phyloP scores from a whole-genome alignment of 768 basidiomycete genomes.

The Collybia sp. region DNA sequence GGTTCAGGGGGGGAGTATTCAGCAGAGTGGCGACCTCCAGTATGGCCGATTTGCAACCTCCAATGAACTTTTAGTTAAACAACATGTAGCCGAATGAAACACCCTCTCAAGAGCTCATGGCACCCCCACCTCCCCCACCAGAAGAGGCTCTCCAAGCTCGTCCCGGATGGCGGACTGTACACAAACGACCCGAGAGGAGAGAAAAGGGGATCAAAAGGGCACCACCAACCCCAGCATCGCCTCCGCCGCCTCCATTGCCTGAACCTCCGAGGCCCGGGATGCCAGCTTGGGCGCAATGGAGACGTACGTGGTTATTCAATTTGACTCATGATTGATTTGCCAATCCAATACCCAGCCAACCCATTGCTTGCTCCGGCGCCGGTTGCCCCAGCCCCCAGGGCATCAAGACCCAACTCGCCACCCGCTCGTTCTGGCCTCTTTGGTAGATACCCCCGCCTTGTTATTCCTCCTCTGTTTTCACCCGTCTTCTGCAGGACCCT shows the following conservation, averaged over 20 bases:
- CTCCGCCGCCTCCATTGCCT: slow-evolving; percentile 33
- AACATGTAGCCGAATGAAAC: slow-evolving; percentile 25
- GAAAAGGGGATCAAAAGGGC: slow-evolving; percentile 38
- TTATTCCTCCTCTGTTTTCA: not conserved
- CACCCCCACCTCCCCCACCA: slow-evolving; percentile 37
- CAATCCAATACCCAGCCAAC: slow-evolving; percentile 42
- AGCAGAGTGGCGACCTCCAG: slow-evolving; percentile 68
- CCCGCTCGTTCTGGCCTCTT: slow-evolving; percentile 61
- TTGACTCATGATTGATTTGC: slow-evolving; percentile 1
- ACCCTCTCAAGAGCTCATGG: slow-evolving; percentile 21
- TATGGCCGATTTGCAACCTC: slow-evolving; percentile 21
- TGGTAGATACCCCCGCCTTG: slow-evolving; percentile 33
- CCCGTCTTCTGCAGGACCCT: slow-evolving; percentile 28
- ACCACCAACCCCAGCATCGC: slow-evolving; percentile 32
- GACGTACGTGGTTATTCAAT: slow-evolving; percentile 45
- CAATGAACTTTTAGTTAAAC: slow-evolving; percentile 1
- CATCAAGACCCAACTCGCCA: slow-evolving; percentile 37
- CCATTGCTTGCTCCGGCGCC: slow-evolving; percentile 52
- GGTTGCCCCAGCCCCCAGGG: slow-evolving; percentile 23
- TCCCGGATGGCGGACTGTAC: slow-evolving; percentile 72
- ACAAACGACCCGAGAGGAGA: slow-evolving; percentile 57
- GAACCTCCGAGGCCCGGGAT: slow-evolving; percentile 45
- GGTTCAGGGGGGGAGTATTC: slow-evolving; percentile 75
- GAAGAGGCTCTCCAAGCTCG: slow-evolving; percentile 51
- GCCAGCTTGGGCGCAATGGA: slow-evolving; percentile 86